Base-by-base conservation (phyloP, 192 early-diverging fungal species). In the Dispira parvispora region DNA sequence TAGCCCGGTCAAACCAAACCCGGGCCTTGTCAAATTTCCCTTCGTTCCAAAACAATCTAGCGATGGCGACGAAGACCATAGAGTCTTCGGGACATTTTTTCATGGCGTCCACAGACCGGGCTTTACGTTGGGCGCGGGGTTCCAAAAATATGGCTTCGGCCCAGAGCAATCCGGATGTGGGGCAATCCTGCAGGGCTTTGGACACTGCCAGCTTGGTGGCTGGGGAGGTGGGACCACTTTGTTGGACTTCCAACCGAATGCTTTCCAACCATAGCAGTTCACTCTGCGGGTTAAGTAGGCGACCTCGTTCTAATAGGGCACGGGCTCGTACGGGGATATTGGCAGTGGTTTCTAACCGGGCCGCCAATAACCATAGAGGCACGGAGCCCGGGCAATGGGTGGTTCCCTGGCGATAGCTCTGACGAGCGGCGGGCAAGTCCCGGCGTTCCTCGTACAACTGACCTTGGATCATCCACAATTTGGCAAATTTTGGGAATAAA, bases 391-490 rank as follows among this genome's bases (percentile, higher is more conserved):
- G 83, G 62, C 86, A 85, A n/a, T 69, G 70, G 63, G 89, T 89
- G 3, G 92, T 65, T 10, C 83, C 92, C 44, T 72, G 78, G 23
- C 79, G 71, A 62, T 84, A 84, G 14, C 85, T 85, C 60, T 85
- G 83, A 9, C 89, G 68, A 18, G 93, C 94, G 11, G 69, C 78
- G 2, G 70, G 50, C 8, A 76, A 54, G 52, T 88, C 71, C 13
- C 88, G 83, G 9, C 25, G 63, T n/a, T 71, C 68, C 28, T 85
- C 70, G 50, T 80, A 69, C 21, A 96, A 76, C 64, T 94, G 88
- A 38, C 88, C 83, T 71, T 89, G 83, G 38, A 99, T 85, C 79
- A 99, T 88, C 94, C 94, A 97, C 45, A 97, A 73, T 65, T 99
- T 97, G 65, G 80, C 82, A 62, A 86, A 87, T 25, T 66, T 71